Evolutionary conservation across 2,329 filamentous ascomycete species (phyloP).

Genomic region (Xylaria sp.): DNA sequence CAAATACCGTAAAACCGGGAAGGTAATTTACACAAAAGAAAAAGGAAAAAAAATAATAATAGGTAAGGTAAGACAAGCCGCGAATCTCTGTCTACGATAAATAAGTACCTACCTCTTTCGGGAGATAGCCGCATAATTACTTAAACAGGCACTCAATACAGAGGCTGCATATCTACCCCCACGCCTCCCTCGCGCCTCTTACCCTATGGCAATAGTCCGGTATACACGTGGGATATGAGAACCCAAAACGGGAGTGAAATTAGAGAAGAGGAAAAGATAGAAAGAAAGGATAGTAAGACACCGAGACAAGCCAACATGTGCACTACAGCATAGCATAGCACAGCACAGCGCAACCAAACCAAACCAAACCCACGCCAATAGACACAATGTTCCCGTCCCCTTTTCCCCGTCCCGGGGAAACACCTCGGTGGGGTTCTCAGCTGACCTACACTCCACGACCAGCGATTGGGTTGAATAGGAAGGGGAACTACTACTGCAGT

Average conservation of each 20-base stretch:
- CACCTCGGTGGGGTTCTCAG: slow-evolving; percentile 25
- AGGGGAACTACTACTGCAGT: too few relatives aligned
- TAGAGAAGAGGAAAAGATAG: background rate
- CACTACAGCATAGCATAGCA: background rate
- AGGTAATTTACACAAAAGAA: background rate
- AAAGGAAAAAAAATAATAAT: background rate
- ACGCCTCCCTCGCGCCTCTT: background rate
- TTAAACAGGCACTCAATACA: background rate
- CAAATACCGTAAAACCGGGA: slow-evolving; percentile 10
- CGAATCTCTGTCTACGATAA: background rate
- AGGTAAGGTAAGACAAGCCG: background rate
- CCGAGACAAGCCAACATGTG: background rate
- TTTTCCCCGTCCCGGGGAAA: slow-evolving; percentile 12
- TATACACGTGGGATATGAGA: background rate
- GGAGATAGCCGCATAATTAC: slow-evolving; percentile 21
- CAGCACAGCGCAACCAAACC: background rate
- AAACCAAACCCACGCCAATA: background rate
- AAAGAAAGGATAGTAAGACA: background rate
- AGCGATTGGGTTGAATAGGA: slow-evolving; percentile 17
- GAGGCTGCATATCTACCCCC: slow-evolving; percentile 18
- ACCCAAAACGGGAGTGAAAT: background rate
- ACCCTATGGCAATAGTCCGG: background rate
- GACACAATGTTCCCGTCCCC: background rate
- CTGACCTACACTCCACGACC: slow-evolving; percentile 30
- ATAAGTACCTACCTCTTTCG: slow-evolving; percentile 27